A percentile compares a stretch with the other conserved stretches of the same genome.
phyloP scores from a whole-genome alignment of 371 early-diverging fungal species.

The Coemansia sp. region DNA sequence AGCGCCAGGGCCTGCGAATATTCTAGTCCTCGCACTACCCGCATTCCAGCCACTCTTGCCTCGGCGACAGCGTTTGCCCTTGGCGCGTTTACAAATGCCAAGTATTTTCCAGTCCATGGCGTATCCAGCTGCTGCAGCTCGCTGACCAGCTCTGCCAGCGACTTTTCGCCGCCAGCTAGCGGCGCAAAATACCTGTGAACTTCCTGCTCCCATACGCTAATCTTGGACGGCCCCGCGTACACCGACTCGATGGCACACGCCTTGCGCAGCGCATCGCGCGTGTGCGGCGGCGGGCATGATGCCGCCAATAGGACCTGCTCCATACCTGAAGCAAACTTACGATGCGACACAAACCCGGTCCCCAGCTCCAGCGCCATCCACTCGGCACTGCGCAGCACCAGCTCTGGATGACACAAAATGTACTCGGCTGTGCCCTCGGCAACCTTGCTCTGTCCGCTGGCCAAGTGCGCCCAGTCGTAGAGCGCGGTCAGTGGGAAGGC shows the following conservation, averaged over 20 bases:
- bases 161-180: background rate
- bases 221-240: constrained; percentile 42
- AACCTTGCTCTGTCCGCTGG: background rate
- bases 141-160: constrained; percentile 4
- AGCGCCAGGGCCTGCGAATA: constrained; percentile 30
- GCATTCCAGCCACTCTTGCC: constrained; percentile 29
- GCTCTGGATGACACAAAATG: constrained; percentile 18
- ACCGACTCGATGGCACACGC: constrained; percentile 34
- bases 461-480: constrained; percentile 34
- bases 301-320: constrained; percentile 38
- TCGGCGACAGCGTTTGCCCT: constrained; percentile 6
- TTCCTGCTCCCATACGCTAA: constrained; percentile 34
- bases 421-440: constrained; percentile 35
- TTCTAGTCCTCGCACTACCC: constrained; percentile 10
- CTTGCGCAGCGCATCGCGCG: constrained; percentile 42
- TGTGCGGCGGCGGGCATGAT: constrained; percentile 44
- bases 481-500: constrained; percentile 20
- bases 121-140: constrained; percentile 3
- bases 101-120: constrained; percentile 31
- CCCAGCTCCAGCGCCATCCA: constrained; percentile 28
- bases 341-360: constrained; percentile 29
- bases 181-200: constrained; percentile 31
- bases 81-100: background rate
- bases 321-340: constrained; percentile 13
- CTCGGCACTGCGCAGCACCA: constrained; percentile 34